Percentiles rank a stretch among this genome's conserved stretches.
Evolutionary conservation across 805 yeast species (phyloP).

Genomic region (Candida corydali): DNA sequence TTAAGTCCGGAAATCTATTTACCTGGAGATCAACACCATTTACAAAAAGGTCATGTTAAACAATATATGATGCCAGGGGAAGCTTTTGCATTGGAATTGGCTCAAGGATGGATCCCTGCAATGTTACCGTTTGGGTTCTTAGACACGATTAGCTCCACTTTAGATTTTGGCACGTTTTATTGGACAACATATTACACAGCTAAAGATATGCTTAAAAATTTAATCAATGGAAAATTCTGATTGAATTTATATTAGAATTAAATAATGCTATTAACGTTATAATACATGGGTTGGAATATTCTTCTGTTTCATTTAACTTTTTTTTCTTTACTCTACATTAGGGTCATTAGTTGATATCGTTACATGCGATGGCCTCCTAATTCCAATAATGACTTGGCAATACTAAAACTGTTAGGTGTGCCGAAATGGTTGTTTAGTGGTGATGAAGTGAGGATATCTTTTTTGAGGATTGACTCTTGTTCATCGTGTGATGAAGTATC

Average conservation of each 20-base stretch:
- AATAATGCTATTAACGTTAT: conserved; percentile 3
- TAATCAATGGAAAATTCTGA: conserved; percentile 68
- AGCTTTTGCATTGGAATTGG: conserved; percentile 86
- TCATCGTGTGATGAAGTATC: too few relatives aligned
- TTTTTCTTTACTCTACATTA: neutral
- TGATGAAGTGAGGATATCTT: conserved; percentile 28
- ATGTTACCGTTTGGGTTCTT: conserved; percentile 96
- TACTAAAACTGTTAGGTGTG: conserved; percentile 44
- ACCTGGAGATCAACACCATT: conserved; percentile 87
- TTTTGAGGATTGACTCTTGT: conserved; percentile 15
- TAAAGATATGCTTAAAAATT: conserved; percentile 67
- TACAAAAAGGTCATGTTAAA: conserved; percentile 66
- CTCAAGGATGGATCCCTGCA: conserved; percentile 98
- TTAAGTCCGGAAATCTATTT: conserved; percentile 63
- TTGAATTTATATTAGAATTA: neutral
- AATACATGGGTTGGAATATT: neutral
- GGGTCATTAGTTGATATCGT: too few relatives aligned
- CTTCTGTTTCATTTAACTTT: neutral
- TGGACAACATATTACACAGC: conserved; percentile 76
- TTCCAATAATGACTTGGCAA: conserved; percentile 43
- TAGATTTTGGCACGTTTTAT: conserved; percentile 66
- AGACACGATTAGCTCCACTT: conserved; percentile 73
- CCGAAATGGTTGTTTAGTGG: conserved; percentile 33
- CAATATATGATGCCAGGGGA: conserved; percentile 86
- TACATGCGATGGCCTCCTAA: conserved; percentile 24